Base-by-base conservation (phyloP, 306 rosid genomes). In the Dryas octopetala region DNA sequence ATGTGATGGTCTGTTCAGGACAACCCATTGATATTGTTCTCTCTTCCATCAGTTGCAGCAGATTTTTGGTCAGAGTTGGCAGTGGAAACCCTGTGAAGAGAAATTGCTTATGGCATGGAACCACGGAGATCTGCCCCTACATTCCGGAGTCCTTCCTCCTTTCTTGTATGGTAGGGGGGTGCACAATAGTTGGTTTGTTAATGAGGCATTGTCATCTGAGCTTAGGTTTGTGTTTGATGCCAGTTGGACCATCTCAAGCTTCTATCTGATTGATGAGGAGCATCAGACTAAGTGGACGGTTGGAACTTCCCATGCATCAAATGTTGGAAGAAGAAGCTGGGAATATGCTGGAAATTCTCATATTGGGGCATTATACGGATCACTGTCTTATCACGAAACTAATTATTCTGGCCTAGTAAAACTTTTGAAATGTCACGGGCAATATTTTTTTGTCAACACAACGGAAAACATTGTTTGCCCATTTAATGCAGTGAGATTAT, bases 101-200 rank as follows among this genome's bases (percentile, higher is more conserved):
- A 85, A 84, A 81, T 80, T 82, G 82, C 78, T 95, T 50, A 78
- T 95, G 80, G 97, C 93, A 46, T 95, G 99, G 97, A 95, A 90
- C 85, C 90, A 26, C 62, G 81, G 77, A 77, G 89, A 92, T 65
- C 28, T 68, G 43, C 96, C 99, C 55, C 80, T 90, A 85, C 89
- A 95, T 73, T 49, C 83, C 43, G 97, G 89, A 82, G 93, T 95
- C 77, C 97, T 95, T 85, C 99, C 99, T 47, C 97, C 97, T 65
- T 95, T 95, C 86, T 80, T 90, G 71, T 92, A 79, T 53, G 92
- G 97, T 66, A 95, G 77, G 32, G 96, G 93, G 71, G 84, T 75
- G 53, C 97, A 95, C 83, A 82, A 90, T 80, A 76, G 78, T 78
- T 95, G 99, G 99, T 13, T 95, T 28, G 76, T 88, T 79, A 93